Conservation (phyloP, 225 moss, liverwort and hornwort genomes). For the Marchantia polymorpha region DNA sequence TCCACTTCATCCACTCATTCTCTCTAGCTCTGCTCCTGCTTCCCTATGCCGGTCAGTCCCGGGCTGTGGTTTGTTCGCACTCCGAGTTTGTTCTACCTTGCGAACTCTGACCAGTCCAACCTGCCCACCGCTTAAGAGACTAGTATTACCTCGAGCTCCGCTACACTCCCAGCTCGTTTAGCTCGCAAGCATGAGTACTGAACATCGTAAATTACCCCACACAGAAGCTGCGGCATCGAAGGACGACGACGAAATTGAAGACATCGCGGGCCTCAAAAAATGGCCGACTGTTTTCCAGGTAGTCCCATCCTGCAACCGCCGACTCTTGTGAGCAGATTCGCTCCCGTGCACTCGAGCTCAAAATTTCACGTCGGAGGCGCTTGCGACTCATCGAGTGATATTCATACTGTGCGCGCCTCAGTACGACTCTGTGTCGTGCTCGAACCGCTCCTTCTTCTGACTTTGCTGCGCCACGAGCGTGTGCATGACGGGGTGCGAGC, state of each 20-base stretch:
- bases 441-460: too few species aligned
- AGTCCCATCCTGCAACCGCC: background rate
- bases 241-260: conserved; percentile 22
- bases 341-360: too few species aligned
- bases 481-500: background rate
- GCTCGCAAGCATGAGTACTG: background rate
- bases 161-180: background rate
- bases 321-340: background rate
- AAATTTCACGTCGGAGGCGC: too few species aligned
- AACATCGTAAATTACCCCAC: conserved; percentile 1
- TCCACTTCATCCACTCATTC: background rate
- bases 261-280: conserved; percentile 19
- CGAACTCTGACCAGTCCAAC: background rate
- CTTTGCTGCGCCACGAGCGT: too few species aligned
- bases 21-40: background rate
- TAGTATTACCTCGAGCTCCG: background rate
- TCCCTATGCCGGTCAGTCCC: background rate
- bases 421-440: too few species aligned
- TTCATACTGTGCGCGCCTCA: too few species aligned
- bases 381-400: too few species aligned
- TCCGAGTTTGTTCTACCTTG: background rate
- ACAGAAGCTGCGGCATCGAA: background rate
- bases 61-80: background rate
- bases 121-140: background rate
- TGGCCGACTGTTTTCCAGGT: conserved; percentile 36